A percentile compares a stretch with the other conserved stretches of the same genome.
phyloP scores from a whole-genome alignment of 345 rosid species.

The Capsella bursapastoris region DNA sequence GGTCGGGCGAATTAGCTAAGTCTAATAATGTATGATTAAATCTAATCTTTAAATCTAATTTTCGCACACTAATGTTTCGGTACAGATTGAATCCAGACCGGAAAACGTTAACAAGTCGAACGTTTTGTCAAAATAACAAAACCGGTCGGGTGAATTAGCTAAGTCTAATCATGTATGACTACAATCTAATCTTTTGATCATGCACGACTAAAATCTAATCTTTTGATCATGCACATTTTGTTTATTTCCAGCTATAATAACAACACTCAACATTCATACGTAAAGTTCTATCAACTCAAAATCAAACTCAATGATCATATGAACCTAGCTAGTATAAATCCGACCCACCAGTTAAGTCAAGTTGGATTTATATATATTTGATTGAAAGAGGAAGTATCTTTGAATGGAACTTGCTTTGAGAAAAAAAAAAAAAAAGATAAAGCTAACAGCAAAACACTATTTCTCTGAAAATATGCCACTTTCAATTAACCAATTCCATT shows the following conservation, averaged over 20 bases:
- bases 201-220: neutral
- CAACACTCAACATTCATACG: neutral
- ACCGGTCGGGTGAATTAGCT: too few species aligned
- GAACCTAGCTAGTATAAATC: neutral
- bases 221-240: neutral
- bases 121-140: too few species aligned
- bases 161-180: too few species aligned
- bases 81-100: too few species aligned
- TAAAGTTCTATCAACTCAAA: neutral
- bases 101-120: too few species aligned
- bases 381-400: neutral
- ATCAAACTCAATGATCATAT: neutral
- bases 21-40: neutral
- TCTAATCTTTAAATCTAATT: neutral
- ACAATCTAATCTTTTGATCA: too few species aligned
- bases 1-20: neutral
- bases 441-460: conserved; percentile 8
- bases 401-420: conserved; percentile 19
- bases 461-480: conserved; percentile 1
- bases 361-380: neutral
- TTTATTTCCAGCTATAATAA: neutral
- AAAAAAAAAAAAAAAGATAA: conserved; percentile 3
- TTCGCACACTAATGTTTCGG: too few species aligned
- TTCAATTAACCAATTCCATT: conserved; percentile 12
- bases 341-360: neutral